Evolutionary conservation across 2,329 filamentous ascomycete genomes (phyloP).

Genomic region (Botrytis fragariae): DNA sequence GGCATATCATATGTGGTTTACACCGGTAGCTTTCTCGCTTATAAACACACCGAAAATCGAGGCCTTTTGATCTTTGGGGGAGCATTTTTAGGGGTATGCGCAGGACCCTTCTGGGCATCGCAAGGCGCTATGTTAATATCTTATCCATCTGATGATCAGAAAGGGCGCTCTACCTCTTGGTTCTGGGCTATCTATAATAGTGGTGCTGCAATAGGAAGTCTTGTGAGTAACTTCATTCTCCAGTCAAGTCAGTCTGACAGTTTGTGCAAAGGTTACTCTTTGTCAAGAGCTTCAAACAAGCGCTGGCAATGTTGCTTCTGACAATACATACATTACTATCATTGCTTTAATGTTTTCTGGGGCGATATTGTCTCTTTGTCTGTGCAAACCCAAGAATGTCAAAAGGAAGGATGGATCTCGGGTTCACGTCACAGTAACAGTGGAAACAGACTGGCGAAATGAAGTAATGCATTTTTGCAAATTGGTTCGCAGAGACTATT

Average conservation of each 20-base stretch:
- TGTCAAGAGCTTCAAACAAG: conserved; percentile 64
- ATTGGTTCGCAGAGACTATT: conserved; percentile 65
- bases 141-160: conserved; percentile 74
- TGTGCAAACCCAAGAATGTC: conserved; percentile 68
- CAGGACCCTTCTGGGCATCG: conserved; percentile 75
- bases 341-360: conserved; percentile 38
- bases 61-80: conserved; percentile 74
- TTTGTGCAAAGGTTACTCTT: conserved; percentile 55
- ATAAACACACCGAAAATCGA: conserved; percentile 53
- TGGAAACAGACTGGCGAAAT: conserved; percentile 78
- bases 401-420: conserved; percentile 72
- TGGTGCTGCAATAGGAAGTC: conserved; percentile 24
- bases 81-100: conserved; percentile 69
- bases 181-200: conserved; percentile 24
- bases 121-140: conserved; percentile 84
- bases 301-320: conserved; percentile 31
- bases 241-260: not conserved
- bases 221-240: conserved; percentile 11
- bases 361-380: conserved; percentile 62
- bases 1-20: conserved; percentile 75
- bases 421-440: conserved; percentile 68
- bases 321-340: conserved; percentile 23
- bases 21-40: conserved; percentile 65
- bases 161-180: conserved; percentile 71
- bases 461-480: conserved; percentile 72